Base-by-base conservation (phyloP, 2,329 filamentous ascomycete genomes). In the Sporothrix pseudoabietina region DNA sequence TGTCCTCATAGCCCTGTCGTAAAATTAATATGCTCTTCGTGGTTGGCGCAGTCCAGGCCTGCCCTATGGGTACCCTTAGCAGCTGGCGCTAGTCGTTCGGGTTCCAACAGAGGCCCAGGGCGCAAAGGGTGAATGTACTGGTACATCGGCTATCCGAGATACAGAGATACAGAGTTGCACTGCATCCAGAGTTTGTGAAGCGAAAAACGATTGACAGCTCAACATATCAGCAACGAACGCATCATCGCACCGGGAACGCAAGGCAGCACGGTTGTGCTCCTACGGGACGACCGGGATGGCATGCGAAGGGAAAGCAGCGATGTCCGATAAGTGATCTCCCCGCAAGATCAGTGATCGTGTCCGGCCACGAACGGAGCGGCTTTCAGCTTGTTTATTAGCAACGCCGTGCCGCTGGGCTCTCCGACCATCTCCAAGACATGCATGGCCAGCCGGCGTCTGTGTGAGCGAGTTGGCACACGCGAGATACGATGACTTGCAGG, bases 111-210 rank as follows among this genome's bases (percentile, higher is more conserved):
- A 19, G 65, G 44, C n/a, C 14, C 63, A 30, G 41, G 44, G 44
- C 22, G 44, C 41, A 35, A 35, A 52, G 1, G 3, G 9, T 6
- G 19, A n/a, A 55, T 7, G 66, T 69, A 69, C 66, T 22, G 47
- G 66, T 69, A 69, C 66, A 14, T 69, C 47, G 66, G 66, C 44
- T 69, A 39, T 55, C 22, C 47, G 66, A 69, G 16, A 69, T 52
- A 52, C 12, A 35, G 1, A 19, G 32, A 7, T 54, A 22, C 35
- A 44, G 35, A 49, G 26, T 19, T 19, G 22, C 22, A 19, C 26
- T 66, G 41, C 39, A 66, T 47, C 26, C 3, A 35, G 10, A 55
- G 6, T 3, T 12, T 16, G 19, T n/a, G 30, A 35, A 30, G 61
- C 39, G 39, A 30, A 65, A 30, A 47, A 44, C 39, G 39, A 39